Conservation (phyloP, 73 alveolate genomes). For the Paramecium bursaria region DNA sequence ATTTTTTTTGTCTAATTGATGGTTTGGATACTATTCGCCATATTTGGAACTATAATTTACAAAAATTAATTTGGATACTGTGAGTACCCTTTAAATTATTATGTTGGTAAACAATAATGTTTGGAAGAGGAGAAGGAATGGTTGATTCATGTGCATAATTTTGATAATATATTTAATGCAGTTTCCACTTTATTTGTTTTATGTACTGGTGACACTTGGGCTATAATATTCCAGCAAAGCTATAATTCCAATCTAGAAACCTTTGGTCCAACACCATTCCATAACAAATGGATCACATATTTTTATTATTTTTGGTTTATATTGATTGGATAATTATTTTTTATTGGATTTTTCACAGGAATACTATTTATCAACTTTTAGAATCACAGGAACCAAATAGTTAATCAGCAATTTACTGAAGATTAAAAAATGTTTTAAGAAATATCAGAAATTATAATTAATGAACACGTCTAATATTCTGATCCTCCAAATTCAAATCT, state of each 20-base stretch:
- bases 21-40: conserved; percentile 38
- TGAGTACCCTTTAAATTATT: conserved; percentile 32
- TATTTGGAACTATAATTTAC: conserved; percentile 15
- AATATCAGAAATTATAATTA: conserved; percentile 3
- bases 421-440: conserved; percentile 10
- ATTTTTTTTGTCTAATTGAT: not conserved
- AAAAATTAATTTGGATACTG: conserved; percentile 39
- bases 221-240: not conserved
- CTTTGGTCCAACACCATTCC: conserved; percentile 32
- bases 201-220: conserved; percentile 23
- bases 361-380: conserved; percentile 22
- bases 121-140: not conserved
- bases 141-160: conserved; percentile 24
- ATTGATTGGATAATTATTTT: conserved; percentile 19
- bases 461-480: conserved; percentile 1
- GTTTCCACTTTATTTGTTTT: not conserved
- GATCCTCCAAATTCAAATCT: conserved; percentile 39
- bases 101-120: conserved; percentile 3
- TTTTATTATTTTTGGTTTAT: conserved; percentile 7
- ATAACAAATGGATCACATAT: conserved; percentile 36
- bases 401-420: not conserved
- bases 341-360: conserved; percentile 57
- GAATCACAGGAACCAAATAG: not conserved
- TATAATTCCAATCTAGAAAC: conserved; percentile 3
- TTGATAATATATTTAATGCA: conserved; percentile 44